phyloP scores from a whole-genome alignment of 2,329 filamentous ascomycete genomes.

The Botrytis sinoallii region DNA sequence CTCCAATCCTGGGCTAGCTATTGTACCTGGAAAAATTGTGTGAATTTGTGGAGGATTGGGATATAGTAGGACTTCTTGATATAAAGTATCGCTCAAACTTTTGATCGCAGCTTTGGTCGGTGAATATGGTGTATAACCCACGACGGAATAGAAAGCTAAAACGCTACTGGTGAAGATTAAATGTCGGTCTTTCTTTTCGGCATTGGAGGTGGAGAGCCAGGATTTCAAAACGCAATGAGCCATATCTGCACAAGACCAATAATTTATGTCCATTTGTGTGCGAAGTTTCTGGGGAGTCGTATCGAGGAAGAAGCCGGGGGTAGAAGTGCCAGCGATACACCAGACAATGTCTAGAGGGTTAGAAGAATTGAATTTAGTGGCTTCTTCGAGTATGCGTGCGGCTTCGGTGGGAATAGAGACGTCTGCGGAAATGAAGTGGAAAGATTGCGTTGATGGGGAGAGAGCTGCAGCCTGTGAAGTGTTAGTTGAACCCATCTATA shows the following conservation, averaged over 20 bases:
- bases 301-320: conserved; percentile 75
- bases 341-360: conserved; percentile 79
- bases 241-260: conserved; percentile 82
- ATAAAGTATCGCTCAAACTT: conserved; percentile 76
- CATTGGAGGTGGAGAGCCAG: conserved; percentile 60
- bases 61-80: conserved; percentile 83
- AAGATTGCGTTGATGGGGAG: conserved; percentile 66
- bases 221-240: conserved; percentile 72
- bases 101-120: conserved; percentile 84
- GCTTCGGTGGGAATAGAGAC: conserved; percentile 70
- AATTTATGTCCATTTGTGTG: conserved; percentile 88
- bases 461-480: conserved; percentile 59
- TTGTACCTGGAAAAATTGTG: conserved; percentile 80
- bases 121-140: conserved; percentile 80
- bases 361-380: conserved; percentile 74
- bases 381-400: conserved; percentile 64
- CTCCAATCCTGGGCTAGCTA: conserved; percentile 71
- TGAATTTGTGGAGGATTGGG: conserved; percentile 79
- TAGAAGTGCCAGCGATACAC: conserved; percentile 77
- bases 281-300: conserved; percentile 63
- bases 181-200: conserved; percentile 59
- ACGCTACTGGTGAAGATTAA: conserved; percentile 84
- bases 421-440: conserved; percentile 81
- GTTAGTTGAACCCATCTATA: conserved; percentile 4
- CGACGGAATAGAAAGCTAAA: conserved; percentile 69